Conservation (phyloP, 2,329 filamentous ascomycete species). For the Orbilia ellipsospora region DNA sequence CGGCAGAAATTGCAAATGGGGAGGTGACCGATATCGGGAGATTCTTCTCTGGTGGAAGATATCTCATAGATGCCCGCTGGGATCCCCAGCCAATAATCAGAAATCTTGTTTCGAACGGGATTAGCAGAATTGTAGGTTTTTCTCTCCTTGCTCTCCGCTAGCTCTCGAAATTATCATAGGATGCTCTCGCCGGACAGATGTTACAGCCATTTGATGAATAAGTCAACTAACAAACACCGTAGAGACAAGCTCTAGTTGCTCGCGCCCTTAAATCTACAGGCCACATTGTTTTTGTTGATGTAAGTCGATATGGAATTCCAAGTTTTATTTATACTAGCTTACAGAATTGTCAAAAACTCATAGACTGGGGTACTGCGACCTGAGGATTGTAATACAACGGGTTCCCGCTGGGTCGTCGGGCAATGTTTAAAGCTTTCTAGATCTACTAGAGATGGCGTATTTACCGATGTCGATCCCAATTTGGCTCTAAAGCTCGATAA, state of each 20-base stretch:
- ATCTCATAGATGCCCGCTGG: neutral
- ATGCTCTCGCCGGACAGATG: too few relatives aligned
- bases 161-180: neutral
- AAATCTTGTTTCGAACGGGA: neutral
- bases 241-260: constrained; percentile 26
- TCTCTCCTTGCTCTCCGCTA: neutral
- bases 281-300: constrained; percentile 14
- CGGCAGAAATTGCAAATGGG: neutral
- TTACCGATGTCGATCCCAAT: constrained; percentile 9
- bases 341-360: neutral
- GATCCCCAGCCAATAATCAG: neutral
- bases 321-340: neutral
- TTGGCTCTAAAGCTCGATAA: constrained; percentile 26
- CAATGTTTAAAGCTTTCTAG: constrained; percentile 24
- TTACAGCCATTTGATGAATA: too few relatives aligned
- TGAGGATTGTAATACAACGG: constrained; percentile 29
- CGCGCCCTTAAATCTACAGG: constrained; percentile 20
- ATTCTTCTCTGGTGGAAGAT: constrained; percentile 34
- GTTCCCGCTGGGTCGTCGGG: constrained; percentile 30
- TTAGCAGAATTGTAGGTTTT: neutral
- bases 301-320: constrained; percentile 9
- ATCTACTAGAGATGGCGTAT: neutral
- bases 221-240: constrained; percentile 5
- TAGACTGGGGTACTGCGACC: constrained; percentile 1
- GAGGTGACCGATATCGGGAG: constrained; percentile 21